A percentile compares a stretch with the other conserved stretches of the same genome.
Evolutionary conservation across 2,329 filamentous ascomycete species (phyloP).

Genomic region (Magnaporthiopsis incrustans): DNA sequence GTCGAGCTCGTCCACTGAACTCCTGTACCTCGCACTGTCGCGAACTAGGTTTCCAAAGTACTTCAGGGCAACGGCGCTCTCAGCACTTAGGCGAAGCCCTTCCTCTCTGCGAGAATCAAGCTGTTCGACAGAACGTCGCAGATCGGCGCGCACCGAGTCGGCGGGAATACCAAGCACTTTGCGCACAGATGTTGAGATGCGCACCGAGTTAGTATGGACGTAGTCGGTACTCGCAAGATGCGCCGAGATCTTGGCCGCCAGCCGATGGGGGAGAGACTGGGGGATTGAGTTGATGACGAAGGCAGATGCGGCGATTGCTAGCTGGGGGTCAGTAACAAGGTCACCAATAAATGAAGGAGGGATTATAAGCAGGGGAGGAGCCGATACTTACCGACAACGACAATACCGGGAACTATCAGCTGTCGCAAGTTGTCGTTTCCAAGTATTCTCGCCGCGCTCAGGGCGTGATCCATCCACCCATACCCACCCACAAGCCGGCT

Average conservation of each 20-base stretch:
- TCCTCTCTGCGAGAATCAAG: constrained; percentile 72
- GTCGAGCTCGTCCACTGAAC: constrained; percentile 42
- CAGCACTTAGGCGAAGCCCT: constrained; percentile 69
- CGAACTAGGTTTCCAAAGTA: constrained; percentile 85
- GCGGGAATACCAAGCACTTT: constrained; percentile 83
- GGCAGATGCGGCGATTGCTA: constrained; percentile 65
- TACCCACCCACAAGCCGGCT: constrained; percentile 73
- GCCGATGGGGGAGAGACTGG: constrained; percentile 74
- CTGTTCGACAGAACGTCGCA: constrained; percentile 80
- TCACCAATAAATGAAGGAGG: neutral
- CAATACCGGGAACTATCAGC: constrained; percentile 70
- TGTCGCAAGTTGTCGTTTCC: constrained; percentile 74
- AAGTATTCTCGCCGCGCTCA: constrained; percentile 73
- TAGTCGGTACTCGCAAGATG: constrained; percentile 83
- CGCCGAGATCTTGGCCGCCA: constrained; percentile 75
- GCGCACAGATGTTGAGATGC: constrained; percentile 79
- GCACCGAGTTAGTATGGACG: constrained; percentile 76
- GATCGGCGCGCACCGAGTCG: constrained; percentile 72
- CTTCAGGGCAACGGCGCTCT: constrained; percentile 80
- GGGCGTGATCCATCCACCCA: constrained; percentile 80
- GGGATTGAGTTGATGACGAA: constrained; percentile 86
- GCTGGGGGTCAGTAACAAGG: constrained; percentile 10
- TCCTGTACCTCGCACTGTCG: constrained; percentile 46
- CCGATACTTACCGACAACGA: constrained; percentile 63
- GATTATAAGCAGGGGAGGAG: constrained; percentile 7